phyloP scores from a whole-genome alignment of 331 rosid genomes.

The Spiraea crenata region DNA sequence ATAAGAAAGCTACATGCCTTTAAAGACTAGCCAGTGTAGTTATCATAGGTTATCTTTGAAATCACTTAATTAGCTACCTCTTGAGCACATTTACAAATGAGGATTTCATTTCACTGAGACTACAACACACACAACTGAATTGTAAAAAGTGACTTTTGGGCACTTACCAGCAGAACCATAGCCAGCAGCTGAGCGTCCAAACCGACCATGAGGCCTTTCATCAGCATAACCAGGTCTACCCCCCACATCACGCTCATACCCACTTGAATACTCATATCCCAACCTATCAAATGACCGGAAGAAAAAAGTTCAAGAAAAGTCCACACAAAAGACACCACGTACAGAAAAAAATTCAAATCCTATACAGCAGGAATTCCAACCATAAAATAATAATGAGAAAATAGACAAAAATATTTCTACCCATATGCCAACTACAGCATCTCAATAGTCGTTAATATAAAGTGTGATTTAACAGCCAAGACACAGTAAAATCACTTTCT shows the following conservation, averaged over 20 bases:
- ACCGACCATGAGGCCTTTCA: conserved; percentile 83
- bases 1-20: background rate
- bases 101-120: background rate
- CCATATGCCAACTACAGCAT: background rate
- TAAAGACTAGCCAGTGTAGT: background rate
- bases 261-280: conserved; percentile 77
- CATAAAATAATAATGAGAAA: background rate
- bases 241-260: conserved; percentile 78
- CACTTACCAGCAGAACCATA: conserved; percentile 61
- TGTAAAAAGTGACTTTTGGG: background rate
- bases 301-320: conserved; percentile 6
- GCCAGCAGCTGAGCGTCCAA: conserved; percentile 62
- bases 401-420: background rate
- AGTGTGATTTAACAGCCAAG: background rate
- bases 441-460: background rate
- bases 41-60: background rate
- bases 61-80: background rate
- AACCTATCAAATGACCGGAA: conserved; percentile 37
- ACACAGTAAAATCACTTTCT: background rate
- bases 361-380: background rate
- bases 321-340: background rate
- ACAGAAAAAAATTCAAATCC: background rate
- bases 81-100: background rate
- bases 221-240: conserved; percentile 72
- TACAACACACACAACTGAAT: background rate